Evolutionary conservation across 1,284 basidiomycete species (phyloP).

Genomic region (Xerocomus nothofagi): DNA sequence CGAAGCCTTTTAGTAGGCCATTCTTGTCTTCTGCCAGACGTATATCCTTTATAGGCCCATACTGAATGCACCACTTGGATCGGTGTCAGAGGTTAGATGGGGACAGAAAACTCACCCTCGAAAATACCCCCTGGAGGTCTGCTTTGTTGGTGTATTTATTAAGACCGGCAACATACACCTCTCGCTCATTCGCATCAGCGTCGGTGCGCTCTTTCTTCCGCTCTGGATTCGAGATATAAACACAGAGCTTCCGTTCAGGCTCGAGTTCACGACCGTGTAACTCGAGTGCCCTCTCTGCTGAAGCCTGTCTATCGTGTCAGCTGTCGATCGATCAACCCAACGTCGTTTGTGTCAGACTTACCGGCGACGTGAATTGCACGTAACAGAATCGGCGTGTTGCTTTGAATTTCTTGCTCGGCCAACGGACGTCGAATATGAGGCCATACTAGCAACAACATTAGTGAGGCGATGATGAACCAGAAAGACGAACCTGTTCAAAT

Average conservation of each 20-base stretch:
- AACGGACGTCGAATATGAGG: slow-evolving; percentile 89
- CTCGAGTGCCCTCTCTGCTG: slow-evolving; percentile 77
- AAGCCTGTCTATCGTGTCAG: slow-evolving; percentile 42
- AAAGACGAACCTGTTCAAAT: slow-evolving; percentile 66
- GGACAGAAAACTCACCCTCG: slow-evolving; percentile 48
- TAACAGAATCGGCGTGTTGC: slow-evolving; percentile 91
- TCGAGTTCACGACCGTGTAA: slow-evolving; percentile 78
- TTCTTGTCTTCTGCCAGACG: slow-evolving; percentile 75
- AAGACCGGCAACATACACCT: slow-evolving; percentile 84
- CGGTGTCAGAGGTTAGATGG: slow-evolving; percentile 2
- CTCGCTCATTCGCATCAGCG: slow-evolving; percentile 75
- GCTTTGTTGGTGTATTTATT: slow-evolving; percentile 71
- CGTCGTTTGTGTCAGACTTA: slow-evolving; percentile 40
- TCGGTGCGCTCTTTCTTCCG: slow-evolving; percentile 88
- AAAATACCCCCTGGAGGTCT: slow-evolving; percentile 78
- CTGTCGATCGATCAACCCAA: neutral
- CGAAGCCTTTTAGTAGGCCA: slow-evolving; percentile 81
- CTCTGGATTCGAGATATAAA: slow-evolving; percentile 89
- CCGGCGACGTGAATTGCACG: slow-evolving; percentile 85
- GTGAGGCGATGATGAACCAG: slow-evolving; percentile 1
- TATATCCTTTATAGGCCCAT: slow-evolving; percentile 79
- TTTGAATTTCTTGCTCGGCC: slow-evolving; percentile 98
- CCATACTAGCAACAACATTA: slow-evolving; percentile 63
- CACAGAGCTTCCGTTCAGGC: slow-evolving; percentile 66
- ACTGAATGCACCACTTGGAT: slow-evolving; percentile 46